These are phyloP conservation scores for Sisymbrium altissimum DNA, from an alignment of 345 rosid genomes.

Conservation along the genomic window DNA sequence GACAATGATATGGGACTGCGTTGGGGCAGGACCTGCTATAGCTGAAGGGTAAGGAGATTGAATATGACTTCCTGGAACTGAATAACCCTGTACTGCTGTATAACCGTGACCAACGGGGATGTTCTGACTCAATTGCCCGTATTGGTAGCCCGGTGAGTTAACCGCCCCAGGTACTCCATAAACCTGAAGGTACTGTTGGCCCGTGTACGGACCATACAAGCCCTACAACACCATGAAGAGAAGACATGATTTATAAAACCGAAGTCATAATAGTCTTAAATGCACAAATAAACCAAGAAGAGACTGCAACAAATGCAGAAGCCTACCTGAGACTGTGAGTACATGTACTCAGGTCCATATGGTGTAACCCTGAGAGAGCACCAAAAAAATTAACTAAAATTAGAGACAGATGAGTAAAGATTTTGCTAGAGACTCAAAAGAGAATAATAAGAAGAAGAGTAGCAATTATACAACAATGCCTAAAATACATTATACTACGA, in stretches of 20 bases:
- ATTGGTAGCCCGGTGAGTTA: conserved; percentile 58
- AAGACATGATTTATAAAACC: not conserved
- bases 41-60: conserved; percentile 78
- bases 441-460: not conserved
- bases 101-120: conserved; percentile 68
- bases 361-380: conserved; percentile 60
- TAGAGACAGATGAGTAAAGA: not conserved
- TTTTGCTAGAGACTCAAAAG: not conserved
- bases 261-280: not conserved
- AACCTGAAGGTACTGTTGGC: conserved; percentile 78
- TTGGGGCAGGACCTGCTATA: conserved; percentile 38
- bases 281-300: conserved; percentile 11
- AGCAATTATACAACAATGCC: not conserved
- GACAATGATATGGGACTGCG: conserved; percentile 64
- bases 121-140: conserved; percentile 65
- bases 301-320: not conserved
- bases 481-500: not conserved
- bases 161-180: conserved; percentile 76
- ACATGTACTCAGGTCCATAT: conserved; percentile 73
- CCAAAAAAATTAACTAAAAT: not conserved
- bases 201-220: conserved; percentile 61
- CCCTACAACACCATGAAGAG: conserved; percentile 43
- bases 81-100: conserved; percentile 64
- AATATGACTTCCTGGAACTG: conserved; percentile 68
- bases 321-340: conserved; percentile 62